Percentiles rank a stretch among this genome's conserved stretches.
Evolutionary conservation across 306 rosid genomes (phyloP).

Genomic region (Prunus kanzakura): DNA sequence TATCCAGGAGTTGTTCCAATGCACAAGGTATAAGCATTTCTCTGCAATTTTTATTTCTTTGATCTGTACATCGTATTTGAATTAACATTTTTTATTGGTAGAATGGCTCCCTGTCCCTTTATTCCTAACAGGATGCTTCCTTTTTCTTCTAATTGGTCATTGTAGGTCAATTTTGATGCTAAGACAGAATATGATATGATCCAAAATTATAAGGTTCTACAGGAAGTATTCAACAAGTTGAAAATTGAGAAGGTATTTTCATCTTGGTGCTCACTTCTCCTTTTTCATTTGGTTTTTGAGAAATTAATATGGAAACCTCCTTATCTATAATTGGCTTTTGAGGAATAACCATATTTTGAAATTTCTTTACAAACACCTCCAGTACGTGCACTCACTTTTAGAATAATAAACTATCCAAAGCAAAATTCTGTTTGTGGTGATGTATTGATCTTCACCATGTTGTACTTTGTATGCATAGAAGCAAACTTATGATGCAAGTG

Average conservation of each 20-base stretch:
- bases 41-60: conserved; percentile 6
- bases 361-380: not conserved
- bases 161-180: conserved; percentile 87
- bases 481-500: not conserved
- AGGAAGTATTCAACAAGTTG: conserved; percentile 85
- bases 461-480: not conserved
- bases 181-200: conserved; percentile 93
- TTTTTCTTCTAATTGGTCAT: conserved; percentile 13
- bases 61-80: not conserved
- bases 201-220: conserved; percentile 92
- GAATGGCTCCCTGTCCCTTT: conserved; percentile 9
- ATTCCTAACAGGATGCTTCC: conserved; percentile 1
- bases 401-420: not conserved
- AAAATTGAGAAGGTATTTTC: conserved; percentile 73
- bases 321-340: not conserved
- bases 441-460: not conserved
- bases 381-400: not conserved
- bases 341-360: not conserved
- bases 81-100: not conserved
- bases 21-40: conserved; percentile 64
- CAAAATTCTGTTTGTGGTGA: not conserved
- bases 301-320: not conserved
- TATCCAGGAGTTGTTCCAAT: conserved; percentile 91
- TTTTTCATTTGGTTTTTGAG: not conserved
- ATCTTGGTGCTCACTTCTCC: not conserved